phyloP scores from a whole-genome alignment of 2,329 filamentous ascomycete genomes.

The Aphanoascus verrucosus region DNA sequence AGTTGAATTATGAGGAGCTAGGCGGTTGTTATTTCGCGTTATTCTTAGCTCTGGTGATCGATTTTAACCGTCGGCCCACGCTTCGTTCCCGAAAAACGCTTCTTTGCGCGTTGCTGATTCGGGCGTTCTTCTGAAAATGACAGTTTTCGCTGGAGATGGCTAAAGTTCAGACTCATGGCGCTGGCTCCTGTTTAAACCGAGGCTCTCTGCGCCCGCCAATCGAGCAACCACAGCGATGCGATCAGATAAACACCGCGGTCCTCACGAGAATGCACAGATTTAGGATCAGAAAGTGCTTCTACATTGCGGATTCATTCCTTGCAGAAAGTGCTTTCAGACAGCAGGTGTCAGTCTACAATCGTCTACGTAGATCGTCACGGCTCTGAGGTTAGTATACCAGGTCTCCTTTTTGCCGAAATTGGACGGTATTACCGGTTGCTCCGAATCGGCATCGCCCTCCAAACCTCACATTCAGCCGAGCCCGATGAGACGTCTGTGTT shows the following conservation, averaged over 20 bases:
- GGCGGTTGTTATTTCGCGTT: not conserved
- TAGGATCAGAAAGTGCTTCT: too few relatives aligned
- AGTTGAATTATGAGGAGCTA: not conserved
- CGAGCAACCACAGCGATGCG: not conserved
- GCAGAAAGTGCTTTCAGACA: too few relatives aligned
- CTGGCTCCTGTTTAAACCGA: not conserved
- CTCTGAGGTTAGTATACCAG: too few relatives aligned
- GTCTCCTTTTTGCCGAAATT: not conserved
- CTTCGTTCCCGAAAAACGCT: not conserved
- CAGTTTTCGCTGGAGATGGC: not conserved
- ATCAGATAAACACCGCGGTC: too few relatives aligned
- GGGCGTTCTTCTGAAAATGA: not conserved
- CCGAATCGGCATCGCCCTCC: not conserved
- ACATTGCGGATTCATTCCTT: too few relatives aligned
- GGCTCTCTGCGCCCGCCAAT: not conserved
- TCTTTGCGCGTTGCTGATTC: not conserved
- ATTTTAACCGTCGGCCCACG: constrained; percentile 4
- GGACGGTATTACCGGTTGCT: not conserved
- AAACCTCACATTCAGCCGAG: not conserved
- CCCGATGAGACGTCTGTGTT: too few relatives aligned
- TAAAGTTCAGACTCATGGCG: not conserved
- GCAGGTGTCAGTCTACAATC: too few relatives aligned
- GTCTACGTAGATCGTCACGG: too few relatives aligned
- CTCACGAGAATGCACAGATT: too few relatives aligned
- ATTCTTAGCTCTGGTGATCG: constrained; percentile 1